Evolutionary conservation across 2,329 filamentous ascomycete species (phyloP), one percentile per base, ranked within the genome.

Genomic region (Neonectria punicea): DNA sequence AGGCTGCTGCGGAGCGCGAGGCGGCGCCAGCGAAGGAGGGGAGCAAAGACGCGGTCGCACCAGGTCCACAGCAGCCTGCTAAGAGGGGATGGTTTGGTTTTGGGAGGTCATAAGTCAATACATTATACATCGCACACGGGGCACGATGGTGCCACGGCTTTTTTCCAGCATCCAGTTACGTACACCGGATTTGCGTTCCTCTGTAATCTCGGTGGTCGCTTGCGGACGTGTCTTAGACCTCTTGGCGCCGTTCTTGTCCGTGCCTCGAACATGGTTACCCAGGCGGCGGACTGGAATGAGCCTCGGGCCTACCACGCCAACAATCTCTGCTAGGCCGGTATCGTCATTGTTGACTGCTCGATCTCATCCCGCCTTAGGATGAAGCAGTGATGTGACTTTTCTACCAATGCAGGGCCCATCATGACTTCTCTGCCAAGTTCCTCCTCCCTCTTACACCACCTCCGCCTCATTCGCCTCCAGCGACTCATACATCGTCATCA

Each of bases 81-180:
- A 93, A 90, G 83, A 90, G 85, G 74, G 90, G 92, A 20, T 94
- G 92, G 92, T 94, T 94, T 79, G 89, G 91, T 0, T 94, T 94
- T 75, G 86, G 86, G 49, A 80, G 87, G 75, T 87, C 75, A 69
- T 74, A 73, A 36, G 63, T 62, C 22, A 57, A 56, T 67, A 66
- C 39, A 70, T 60, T 60, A 47, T 67, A 66, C 39, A 71, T 60
- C 58, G 43, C 54, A 55, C 63, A 59, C 70, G 60, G 58, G 59
- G 66, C 47, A 63, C 50, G 57, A 61, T 34, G 16, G 69, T 57
- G 46, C 60, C 61, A 58, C 60, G 16, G 32, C 50, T 67, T 50
- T 56, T 67, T 51, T 20, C 25, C 41, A 46, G 51, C 39, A 53
- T 43, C 56, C 36, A 63, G 53, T 63, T 41, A 41, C 53, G 55